Evolutionary conservation across 345 rosid genomes (phyloP).

Genomic region (Rhizophora apiculata): DNA sequence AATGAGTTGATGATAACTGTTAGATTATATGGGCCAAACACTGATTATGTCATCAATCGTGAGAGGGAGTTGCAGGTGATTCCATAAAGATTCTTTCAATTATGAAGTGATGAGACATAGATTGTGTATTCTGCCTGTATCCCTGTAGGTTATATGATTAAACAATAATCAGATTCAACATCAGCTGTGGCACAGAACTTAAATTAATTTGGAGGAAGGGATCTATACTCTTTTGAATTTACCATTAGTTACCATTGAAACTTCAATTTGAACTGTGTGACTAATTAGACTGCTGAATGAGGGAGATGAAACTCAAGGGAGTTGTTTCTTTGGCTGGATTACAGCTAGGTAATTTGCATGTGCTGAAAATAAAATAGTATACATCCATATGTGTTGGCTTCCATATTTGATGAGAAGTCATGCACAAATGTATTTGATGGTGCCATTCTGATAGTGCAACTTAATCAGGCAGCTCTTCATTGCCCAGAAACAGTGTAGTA

Average conservation of each 20-base stretch:
- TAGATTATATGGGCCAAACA: conserved; percentile 89
- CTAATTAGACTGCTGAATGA: background rate
- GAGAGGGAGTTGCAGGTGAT: conserved; percentile 69
- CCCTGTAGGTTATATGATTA: background rate
- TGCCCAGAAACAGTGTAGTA: too few species aligned
- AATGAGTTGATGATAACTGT: conserved; percentile 56
- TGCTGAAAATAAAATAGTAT: too few species aligned
- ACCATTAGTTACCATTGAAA: background rate
- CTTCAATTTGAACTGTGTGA: background rate
- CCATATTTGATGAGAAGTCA: too few species aligned
- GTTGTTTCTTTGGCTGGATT: too few species aligned
- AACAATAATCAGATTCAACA: background rate
- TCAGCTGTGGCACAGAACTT: background rate
- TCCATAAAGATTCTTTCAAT: background rate
- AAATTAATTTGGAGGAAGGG: background rate
- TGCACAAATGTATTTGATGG: too few species aligned
- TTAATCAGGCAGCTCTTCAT: too few species aligned
- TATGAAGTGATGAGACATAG: background rate
- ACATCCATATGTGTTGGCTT: too few species aligned
- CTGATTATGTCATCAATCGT: conserved; percentile 81
- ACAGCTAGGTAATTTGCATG: too few species aligned
- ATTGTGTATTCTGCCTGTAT: background rate
- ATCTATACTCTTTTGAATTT: too few species aligned
- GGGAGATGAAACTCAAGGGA: background rate
- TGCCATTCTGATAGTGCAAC: too few species aligned